These are phyloP conservation scores for Cystobasidiaceae sp. DNA, from an alignment of 1,284 basidiomycete species.

Conservation along the genomic window DNA sequence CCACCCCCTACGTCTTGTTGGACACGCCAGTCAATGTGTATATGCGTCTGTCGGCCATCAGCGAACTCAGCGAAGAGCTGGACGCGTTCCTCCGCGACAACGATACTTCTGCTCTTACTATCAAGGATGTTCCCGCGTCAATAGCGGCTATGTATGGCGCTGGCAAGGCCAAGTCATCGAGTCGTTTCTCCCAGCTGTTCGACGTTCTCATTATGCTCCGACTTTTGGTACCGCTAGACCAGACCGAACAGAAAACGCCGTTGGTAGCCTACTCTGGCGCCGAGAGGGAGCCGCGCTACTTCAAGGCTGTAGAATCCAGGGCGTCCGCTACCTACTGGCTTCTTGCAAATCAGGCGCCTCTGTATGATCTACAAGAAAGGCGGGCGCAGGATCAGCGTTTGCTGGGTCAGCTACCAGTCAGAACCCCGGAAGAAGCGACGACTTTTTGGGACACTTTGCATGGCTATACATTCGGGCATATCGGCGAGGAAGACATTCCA, in stretches of 20 bases:
- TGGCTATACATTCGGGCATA: neutral
- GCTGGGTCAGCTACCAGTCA: neutral
- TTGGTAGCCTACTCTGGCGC: constrained; percentile 17
- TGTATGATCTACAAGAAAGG: constrained; percentile 8
- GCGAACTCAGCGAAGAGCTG: neutral
- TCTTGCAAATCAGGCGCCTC: neutral
- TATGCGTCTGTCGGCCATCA: constrained; percentile 1
- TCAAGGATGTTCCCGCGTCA: constrained; percentile 1
- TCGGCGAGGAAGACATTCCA: neutral
- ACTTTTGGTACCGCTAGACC: constrained; percentile 16
- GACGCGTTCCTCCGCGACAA: neutral
- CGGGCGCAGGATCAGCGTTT: neutral
- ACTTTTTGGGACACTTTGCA: constrained; percentile 11
- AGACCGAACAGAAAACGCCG: neutral
- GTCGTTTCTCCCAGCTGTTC: neutral
- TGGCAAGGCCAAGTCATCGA: neutral
- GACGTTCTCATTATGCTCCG: neutral
- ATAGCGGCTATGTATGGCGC: neutral
- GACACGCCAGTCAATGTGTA: constrained; percentile 12
- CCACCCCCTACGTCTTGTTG: neutral
- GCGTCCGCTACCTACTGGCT: constrained; percentile 11
- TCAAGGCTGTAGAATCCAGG: neutral
- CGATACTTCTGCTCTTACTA: neutral
- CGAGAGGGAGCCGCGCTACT: constrained; percentile 10
- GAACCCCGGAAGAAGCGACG: neutral